These are phyloP conservation scores for Sporobolomyces phaffii DNA, from an alignment of 768 basidiomycete genomes.

Conservation along the genomic window DNA sequence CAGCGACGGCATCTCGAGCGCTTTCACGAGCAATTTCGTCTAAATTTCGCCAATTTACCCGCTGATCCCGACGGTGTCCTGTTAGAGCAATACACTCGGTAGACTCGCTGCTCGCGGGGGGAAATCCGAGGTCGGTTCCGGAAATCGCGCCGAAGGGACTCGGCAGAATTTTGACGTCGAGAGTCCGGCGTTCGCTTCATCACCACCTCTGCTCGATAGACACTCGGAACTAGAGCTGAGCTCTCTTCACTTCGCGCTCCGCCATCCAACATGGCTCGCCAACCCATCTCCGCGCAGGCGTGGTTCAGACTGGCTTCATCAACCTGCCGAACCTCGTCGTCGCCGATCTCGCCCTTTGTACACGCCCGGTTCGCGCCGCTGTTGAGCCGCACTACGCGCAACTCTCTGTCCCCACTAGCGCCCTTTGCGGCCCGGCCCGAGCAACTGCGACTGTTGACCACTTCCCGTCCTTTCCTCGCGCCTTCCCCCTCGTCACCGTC, in stretches of 20 bases:
- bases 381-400: neutral
- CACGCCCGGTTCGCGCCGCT: constrained; percentile 18
- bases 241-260: neutral
- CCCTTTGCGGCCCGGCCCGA: neutral
- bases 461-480: constrained; percentile 27
- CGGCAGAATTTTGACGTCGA: too few species aligned
- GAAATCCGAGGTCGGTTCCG: too few species aligned
- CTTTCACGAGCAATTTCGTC: too few species aligned
- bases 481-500: neutral
- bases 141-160: too few species aligned
- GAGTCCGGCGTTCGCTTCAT: too few species aligned
- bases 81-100: too few species aligned
- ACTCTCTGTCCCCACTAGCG: neutral
- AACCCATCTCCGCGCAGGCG: constrained; percentile 8
- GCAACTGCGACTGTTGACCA: constrained; percentile 24
- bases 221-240: constrained; percentile 3
- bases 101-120: too few species aligned
- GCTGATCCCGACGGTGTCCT: too few species aligned
- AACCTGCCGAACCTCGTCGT: constrained; percentile 15
- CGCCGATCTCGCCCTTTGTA: constrained; percentile 27
- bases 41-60: too few species aligned
- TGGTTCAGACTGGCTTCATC: constrained; percentile 12
- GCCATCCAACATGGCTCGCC: constrained; percentile 11
- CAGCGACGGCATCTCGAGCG: too few species aligned
- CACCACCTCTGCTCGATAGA: neutral